These are phyloP conservation scores for Metschnikowia cubensis DNA, from an alignment of 805 yeast species.

Conservation along the genomic window DNA sequence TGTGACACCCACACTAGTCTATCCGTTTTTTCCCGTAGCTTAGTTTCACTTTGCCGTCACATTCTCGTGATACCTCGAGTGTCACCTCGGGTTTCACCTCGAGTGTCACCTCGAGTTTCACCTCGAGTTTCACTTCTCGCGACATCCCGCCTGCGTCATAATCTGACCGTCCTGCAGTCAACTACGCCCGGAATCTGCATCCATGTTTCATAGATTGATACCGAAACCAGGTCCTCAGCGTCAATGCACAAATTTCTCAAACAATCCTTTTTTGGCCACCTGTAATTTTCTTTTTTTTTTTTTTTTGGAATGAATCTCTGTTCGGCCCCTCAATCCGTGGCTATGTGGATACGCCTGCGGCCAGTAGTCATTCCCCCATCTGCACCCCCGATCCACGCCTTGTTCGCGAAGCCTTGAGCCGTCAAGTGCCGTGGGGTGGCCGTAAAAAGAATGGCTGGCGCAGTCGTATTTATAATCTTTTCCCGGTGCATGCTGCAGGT, in stretches of 20 bases:
- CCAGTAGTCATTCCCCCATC: neutral
- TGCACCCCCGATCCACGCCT: neutral
- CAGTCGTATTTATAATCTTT: neutral
- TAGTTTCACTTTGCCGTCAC: neutral
- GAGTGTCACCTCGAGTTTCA: neutral
- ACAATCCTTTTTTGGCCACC: neutral
- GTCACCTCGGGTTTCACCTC: neutral
- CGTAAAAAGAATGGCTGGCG: neutral
- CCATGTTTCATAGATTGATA: neutral
- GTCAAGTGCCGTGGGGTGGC: neutral
- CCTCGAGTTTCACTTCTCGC: neutral
- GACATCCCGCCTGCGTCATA: neutral
- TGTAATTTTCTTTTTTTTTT: neutral
- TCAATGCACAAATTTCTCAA: neutral
- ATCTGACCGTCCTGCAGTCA: neutral
- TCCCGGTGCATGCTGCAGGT: neutral
- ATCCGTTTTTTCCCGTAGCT: neutral
- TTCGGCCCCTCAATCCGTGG: too few species aligned
- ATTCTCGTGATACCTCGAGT: too few species aligned
- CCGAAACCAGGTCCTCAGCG: neutral
- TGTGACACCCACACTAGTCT: neutral
- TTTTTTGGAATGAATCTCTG: too few species aligned
- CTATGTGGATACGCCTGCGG: too few species aligned
- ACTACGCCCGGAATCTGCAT: neutral
- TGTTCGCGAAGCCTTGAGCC: neutral